Evolutionary conservation across 257 asterid species (phyloP), one percentile per base, ranked within the genome.

Genomic region (Jasminum sambac): DNA sequence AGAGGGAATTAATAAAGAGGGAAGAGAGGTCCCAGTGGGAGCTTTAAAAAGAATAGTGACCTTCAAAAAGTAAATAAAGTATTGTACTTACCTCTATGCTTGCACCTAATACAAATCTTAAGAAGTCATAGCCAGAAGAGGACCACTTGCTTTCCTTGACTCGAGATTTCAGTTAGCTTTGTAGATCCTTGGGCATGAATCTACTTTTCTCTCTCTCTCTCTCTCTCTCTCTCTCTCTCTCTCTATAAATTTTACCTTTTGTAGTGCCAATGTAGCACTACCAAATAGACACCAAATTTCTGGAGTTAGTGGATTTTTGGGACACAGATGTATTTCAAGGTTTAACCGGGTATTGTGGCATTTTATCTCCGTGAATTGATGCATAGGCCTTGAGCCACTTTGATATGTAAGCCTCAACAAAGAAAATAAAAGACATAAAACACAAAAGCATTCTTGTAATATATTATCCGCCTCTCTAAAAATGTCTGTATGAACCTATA

Each of bases 1-100:
- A 73, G 69, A 84, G 70, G 70, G 84, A 76, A 72, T 72, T 78
- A 71, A 76, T 77, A 83, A 79, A 73, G 80, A 67, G 76, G 69
- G 79, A 77, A 41, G 70, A 79, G 73, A 76, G 76, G 83, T 65
- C 79, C 85, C 74, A 66, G 58, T 26, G 74, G 68, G 72, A 82
- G 77, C 68, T 79, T 85, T 86, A 65, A 71, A 78, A 69, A 52
- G 69, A 39, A 21, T 71, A 67, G 80, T 78, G 81, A 72, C 71
- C 80, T 77, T 67, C 19, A 30, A 14, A 61, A 72, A 71, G 80
- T 64, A 79, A 80, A 74, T 76, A 78, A 76, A 75, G 62, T 25
- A 71, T 71, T 80, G 86, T 90, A 87, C 90, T 86, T 83, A 44
- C 83, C 79, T 76, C 66, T 62, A 82, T 76, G 68, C 81, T 80